These are phyloP conservation scores for Colletotrichum tanaceti DNA, from an alignment of 2,329 filamentous ascomycete species.

Conservation along the genomic window DNA sequence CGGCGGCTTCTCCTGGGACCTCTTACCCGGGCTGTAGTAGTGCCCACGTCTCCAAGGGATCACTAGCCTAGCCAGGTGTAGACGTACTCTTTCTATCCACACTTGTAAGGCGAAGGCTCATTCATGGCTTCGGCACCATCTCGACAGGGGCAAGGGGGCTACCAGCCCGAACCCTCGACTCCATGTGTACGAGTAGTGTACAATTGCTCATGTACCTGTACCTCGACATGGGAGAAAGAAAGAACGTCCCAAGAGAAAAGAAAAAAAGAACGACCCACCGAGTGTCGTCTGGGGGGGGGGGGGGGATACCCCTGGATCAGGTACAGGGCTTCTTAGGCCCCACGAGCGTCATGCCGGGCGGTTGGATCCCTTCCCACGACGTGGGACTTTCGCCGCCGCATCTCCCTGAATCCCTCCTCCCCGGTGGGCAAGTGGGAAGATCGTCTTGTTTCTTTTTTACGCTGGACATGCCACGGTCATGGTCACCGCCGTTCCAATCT, in stretches of 20 bases:
- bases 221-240: constrained; percentile 21
- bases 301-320: constrained; percentile 39
- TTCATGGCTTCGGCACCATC: constrained; percentile 21
- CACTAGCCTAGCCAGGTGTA: constrained; percentile 3
- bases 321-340: constrained; percentile 39
- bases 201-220: constrained; percentile 14
- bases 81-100: constrained; percentile 24
- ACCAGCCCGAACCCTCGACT: constrained; percentile 6
- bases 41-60: constrained; percentile 14
- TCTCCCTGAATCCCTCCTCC: constrained; percentile 40
- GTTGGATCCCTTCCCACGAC: constrained; percentile 39
- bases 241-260: not conserved
- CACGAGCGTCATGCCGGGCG: constrained; percentile 42
- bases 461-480: constrained; percentile 41
- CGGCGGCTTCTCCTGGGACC: constrained; percentile 7
- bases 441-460: constrained; percentile 42
- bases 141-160: constrained; percentile 24
- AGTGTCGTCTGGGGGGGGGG: constrained; percentile 26
- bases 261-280: constrained; percentile 22
- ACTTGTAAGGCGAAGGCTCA: constrained; percentile 36
- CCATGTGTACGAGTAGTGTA: not conserved
- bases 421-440: constrained; percentile 41
- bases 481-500: constrained; percentile 44
- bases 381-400: constrained; percentile 41
- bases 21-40: constrained; percentile 21